Conservation (phyloP, 2,329 filamentous ascomycete genomes). For the Nigrograna mackinnonii region DNA sequence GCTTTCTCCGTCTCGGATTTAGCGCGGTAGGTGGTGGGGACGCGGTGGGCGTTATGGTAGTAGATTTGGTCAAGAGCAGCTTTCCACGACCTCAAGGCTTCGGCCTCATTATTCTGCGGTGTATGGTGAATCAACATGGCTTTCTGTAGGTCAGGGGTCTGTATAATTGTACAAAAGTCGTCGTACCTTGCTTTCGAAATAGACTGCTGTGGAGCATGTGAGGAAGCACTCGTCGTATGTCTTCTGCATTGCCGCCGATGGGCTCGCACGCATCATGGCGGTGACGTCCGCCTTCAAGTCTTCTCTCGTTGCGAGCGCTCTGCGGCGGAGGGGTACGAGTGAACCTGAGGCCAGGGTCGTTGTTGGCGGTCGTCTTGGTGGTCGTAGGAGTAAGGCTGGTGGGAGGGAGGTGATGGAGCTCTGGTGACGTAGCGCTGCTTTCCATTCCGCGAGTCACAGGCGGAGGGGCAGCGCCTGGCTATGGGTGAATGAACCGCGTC, state of each 20-base stretch:
- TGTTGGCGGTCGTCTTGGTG: too few species aligned
- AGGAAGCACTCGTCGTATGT: conserved; percentile 97
- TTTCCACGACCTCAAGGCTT: conserved; percentile 90
- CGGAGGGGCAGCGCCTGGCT: too few species aligned
- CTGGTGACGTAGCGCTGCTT: too few species aligned
- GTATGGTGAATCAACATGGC: conserved; percentile 1
- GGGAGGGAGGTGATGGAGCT: too few species aligned
- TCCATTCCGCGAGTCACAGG: too few species aligned
- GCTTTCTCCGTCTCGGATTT: conserved; percentile 83
- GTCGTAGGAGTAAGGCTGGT: too few species aligned
- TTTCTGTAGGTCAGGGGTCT: background rate
- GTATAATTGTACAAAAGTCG: conserved; percentile 1
- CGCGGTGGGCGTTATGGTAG: conserved; percentile 78
- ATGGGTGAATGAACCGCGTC: too few species aligned
- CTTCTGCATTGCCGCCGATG: conserved; percentile 82
- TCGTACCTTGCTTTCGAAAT: conserved; percentile 87
- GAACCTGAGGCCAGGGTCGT: too few species aligned
- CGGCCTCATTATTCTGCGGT: conserved; percentile 79
- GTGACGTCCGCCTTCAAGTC: too few species aligned
- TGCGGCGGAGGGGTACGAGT: too few species aligned
- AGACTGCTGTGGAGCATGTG: conserved; percentile 92
- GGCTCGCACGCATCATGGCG: conserved; percentile 61
- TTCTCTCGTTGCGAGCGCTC: too few species aligned
- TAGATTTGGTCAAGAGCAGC: conserved; percentile 86
- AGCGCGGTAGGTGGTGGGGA: conserved; percentile 69